phyloP scores from a whole-genome alignment of 108 stramenopile species.

The Nitzschia palea region DNA sequence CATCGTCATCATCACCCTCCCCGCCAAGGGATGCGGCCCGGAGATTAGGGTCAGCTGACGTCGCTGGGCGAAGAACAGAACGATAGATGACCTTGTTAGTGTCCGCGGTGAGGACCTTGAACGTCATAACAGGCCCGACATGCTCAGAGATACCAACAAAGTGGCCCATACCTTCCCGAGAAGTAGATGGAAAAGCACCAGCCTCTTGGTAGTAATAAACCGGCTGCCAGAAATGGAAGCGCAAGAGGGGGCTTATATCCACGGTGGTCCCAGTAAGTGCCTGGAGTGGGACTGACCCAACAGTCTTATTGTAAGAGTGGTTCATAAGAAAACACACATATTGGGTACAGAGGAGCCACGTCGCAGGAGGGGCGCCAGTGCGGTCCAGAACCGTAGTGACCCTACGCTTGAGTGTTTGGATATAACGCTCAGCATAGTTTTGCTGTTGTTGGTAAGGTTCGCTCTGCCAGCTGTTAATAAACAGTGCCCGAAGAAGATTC shows the following conservation, averaged over 20 bases:
- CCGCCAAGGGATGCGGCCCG: too few relatives aligned
- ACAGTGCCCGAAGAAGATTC: slow-evolving; percentile 5
- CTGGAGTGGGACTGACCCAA: slow-evolving; percentile 2
- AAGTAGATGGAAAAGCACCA: slow-evolving; percentile 1
- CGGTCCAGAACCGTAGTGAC: slow-evolving; percentile 18
- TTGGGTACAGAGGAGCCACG: slow-evolving; percentile 25
- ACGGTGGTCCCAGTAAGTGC: not conserved
- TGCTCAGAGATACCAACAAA: slow-evolving; percentile 39
- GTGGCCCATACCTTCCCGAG: not conserved
- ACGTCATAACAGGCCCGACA: too few relatives aligned
- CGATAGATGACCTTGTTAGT: slow-evolving; percentile 13
- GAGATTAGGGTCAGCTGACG: too few relatives aligned
- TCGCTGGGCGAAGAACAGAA: too few relatives aligned
- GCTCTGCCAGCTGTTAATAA: slow-evolving; percentile 3
- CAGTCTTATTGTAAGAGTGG: not conserved
- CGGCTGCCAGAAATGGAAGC: slow-evolving; percentile 18
- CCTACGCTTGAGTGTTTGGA: slow-evolving; percentile 17
- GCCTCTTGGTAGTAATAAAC: slow-evolving; percentile 18
- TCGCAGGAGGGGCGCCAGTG: slow-evolving; percentile 18
- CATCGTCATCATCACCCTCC: not conserved
- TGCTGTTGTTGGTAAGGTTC: slow-evolving; percentile 41
- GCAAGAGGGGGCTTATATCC: slow-evolving; percentile 23
- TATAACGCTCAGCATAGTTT: slow-evolving; percentile 31
- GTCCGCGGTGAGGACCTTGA: slow-evolving; percentile 6
- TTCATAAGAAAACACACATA: slow-evolving; percentile 23